These are phyloP conservation scores for Jacaranda copaia DNA, from an alignment of 257 asterid genomes.

Conservation along the genomic window DNA sequence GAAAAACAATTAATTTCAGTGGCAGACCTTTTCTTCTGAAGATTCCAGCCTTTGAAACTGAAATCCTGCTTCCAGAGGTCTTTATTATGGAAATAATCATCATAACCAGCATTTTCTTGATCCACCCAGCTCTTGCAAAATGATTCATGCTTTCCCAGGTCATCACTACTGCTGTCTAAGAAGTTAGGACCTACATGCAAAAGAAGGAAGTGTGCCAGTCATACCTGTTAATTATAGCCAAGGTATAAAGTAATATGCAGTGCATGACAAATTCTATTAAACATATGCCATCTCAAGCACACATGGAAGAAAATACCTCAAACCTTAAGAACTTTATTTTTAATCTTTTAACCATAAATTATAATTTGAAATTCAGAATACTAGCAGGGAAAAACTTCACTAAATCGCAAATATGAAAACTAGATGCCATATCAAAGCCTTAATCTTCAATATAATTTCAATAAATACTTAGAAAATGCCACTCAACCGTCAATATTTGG, in stretches of 20 bases:
- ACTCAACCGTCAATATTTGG: conserved; percentile 22
- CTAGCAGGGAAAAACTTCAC: neutral
- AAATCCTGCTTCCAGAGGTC: conserved; percentile 48
- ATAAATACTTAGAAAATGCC: conserved; percentile 7
- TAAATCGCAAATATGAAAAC: conserved; percentile 21
- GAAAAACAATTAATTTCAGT: neutral
- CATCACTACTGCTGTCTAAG: conserved; percentile 45
- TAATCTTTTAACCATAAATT: conserved; percentile 8
- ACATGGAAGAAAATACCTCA: conserved; percentile 11
- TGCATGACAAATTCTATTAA: conserved; percentile 17
- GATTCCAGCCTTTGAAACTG: conserved; percentile 49
- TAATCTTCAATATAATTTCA: conserved; percentile 26
- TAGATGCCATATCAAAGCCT: conserved; percentile 23
- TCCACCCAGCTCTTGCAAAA: conserved; percentile 45
- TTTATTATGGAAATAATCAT: conserved; percentile 46
- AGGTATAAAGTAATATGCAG: conserved; percentile 21
- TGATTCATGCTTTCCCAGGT: conserved; percentile 47
- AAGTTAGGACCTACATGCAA: conserved; percentile 47
- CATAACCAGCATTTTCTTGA: conserved; percentile 44
- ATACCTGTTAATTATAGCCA: conserved; percentile 19
- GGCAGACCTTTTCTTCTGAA: conserved; percentile 55
- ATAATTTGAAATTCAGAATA: conserved; percentile 18
- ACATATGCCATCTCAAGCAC: neutral
- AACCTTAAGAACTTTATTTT: neutral
- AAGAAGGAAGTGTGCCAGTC: conserved; percentile 18